Base-by-base conservation (phyloP, 495 filamentous ascomycete species). In the Penicillium antarcticum region DNA sequence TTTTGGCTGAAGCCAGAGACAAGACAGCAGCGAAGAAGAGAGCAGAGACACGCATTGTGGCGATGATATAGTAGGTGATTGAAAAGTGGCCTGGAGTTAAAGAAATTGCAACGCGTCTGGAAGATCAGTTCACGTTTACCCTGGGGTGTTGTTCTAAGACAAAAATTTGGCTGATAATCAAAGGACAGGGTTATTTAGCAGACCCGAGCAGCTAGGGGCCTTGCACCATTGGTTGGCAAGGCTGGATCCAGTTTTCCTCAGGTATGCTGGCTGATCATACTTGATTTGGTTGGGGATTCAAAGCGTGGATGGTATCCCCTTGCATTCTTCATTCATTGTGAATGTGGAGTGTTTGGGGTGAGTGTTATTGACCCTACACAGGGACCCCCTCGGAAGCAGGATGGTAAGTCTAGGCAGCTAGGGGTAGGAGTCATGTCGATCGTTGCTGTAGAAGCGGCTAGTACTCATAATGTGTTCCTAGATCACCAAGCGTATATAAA, bases 41-140 rank as follows among this genome's bases (percentile, higher is more conserved):
- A 18, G 65, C 31, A 26, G 61, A 39, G 51, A 73, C 45, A 16
- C 67, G 63, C 71, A 74, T 74, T 42, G 45, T 62, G 54, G 19
- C n/a, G 44, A 39, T 52, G 13, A 7, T 16, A 21, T 31, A 14
- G 10, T 16, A 3, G 16, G 36, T 13, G 48, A 14, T 39, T 6
- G 31, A 34, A 23, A 16, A 37, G 14, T 31, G 42, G 10, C 17
- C 31, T 38, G 17, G 23, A 13, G 13, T 26, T 7, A 45, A 24
- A n/a, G 10, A 16, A n/a, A 33, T 14, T 12, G 19, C 26, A 39
- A 17, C 18, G 29, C 13, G 38, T 13, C 6, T 35, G 24, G 39
- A 31, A 35, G 29, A 35, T 59, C 19, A 3, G 29, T 14, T 39
- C 17, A 51, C 47, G 50, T 60, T 55, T 55, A 52, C 39, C 16